A percentile compares a stretch with the other conserved stretches of the same genome.
Evolutionary conservation across 176 grass and related monocot species (phyloP).

Genomic region (Phoenix roebelenii): DNA sequence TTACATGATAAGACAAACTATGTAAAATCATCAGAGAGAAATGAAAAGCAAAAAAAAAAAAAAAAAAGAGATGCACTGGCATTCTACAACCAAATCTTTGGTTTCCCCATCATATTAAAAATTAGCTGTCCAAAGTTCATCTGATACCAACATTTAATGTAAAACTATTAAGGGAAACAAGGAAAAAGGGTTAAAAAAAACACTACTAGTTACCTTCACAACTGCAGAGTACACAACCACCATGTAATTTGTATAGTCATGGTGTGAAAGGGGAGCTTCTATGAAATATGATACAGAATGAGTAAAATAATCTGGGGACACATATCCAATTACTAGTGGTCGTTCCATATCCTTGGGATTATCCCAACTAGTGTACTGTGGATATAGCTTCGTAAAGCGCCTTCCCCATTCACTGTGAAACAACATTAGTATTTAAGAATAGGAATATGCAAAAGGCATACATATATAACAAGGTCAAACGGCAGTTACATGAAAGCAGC

Average conservation of each 20-base stretch:
- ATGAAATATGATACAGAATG: constrained; percentile 99
- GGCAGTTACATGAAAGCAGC: no score
- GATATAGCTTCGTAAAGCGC: constrained; percentile 76
- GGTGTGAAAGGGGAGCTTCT: constrained; percentile 81
- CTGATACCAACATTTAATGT: no score
- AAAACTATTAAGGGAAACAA: no score
- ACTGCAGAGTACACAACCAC: constrained; percentile 90
- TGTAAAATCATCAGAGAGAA: no score
- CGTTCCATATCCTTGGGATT: constrained; percentile 77
- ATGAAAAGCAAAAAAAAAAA: no score
- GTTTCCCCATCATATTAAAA: no score
- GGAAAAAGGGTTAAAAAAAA: no score
- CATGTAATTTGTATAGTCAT: constrained; percentile 77
- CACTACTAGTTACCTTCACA: constrained; percentile 61
- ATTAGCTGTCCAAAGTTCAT: no score
- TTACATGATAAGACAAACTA: no score
- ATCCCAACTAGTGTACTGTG: constrained; percentile 82
- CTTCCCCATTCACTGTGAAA: constrained; percentile 87
- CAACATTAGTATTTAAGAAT: not conserved
- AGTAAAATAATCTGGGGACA: constrained; percentile 98
- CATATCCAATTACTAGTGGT: constrained; percentile 72
- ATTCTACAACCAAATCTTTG: no score
- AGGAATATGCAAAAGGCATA: not conserved
- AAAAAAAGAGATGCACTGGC: no score
- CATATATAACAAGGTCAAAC: no score